Evolutionary conservation across 129 eudicot genomes (phyloP).

Genomic region (Solidago caesia): DNA sequence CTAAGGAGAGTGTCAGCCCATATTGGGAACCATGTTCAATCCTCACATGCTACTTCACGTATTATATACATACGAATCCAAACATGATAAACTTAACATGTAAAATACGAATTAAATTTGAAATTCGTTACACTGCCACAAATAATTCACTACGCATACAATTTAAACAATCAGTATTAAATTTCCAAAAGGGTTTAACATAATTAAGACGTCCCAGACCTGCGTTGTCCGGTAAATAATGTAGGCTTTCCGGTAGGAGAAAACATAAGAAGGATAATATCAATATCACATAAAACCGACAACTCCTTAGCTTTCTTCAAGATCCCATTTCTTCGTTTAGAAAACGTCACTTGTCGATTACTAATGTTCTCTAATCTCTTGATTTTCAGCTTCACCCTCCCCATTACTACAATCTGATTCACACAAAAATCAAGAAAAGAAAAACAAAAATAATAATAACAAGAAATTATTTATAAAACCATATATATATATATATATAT

Average conservation of each 20-base stretch:
- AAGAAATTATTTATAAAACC: background rate
- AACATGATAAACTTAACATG: too few relatives aligned
- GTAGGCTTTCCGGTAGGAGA: slow-evolving; percentile 93
- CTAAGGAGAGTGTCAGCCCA: too few relatives aligned
- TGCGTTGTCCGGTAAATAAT: slow-evolving; percentile 64
- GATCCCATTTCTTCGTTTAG: slow-evolving; percentile 79
- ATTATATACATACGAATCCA: too few relatives aligned
- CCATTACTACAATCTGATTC: slow-evolving; percentile 61
- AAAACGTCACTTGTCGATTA: slow-evolving; percentile 82
- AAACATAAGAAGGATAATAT: slow-evolving; percentile 80
- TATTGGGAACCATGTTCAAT: too few relatives aligned
- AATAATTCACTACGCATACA: too few relatives aligned
- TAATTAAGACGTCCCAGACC: slow-evolving; percentile 35
- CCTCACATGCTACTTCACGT: too few relatives aligned
- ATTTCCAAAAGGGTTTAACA: background rate
- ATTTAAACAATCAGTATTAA: background rate
- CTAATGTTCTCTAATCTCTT: slow-evolving; percentile 80
- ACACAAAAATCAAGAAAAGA: background rate
- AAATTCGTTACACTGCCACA: too few relatives aligned
- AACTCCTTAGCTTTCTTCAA: slow-evolving; percentile 85
- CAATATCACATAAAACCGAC: slow-evolving; percentile 84
- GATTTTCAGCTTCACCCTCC: slow-evolving; percentile 94
- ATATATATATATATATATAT: background rate
- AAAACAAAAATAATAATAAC: background rate
- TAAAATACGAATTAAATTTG: too few relatives aligned